These are phyloP conservation scores for Mycena pura DNA, from an alignment of 768 basidiomycete species.

Conservation along the genomic window DNA sequence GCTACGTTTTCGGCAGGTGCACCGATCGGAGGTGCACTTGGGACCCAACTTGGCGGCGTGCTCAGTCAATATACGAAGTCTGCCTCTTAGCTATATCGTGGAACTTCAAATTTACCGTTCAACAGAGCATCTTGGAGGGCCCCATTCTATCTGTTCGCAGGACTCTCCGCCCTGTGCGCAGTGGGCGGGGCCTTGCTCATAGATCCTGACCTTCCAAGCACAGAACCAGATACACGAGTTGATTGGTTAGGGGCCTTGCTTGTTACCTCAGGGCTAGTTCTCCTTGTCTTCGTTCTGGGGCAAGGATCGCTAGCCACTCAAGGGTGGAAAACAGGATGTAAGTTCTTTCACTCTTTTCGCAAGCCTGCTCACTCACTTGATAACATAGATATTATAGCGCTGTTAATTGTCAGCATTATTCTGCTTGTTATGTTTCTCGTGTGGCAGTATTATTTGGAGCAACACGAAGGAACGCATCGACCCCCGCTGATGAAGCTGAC, in stretches of 20 bases:
- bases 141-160: constrained; percentile 52
- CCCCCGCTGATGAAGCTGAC: constrained; percentile 72
- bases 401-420: constrained; percentile 65
- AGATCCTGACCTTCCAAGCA: constrained; percentile 49
- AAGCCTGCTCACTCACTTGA: not conserved
- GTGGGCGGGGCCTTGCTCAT: constrained; percentile 54
- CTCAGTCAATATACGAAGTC: constrained; percentile 48
- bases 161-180: constrained; percentile 47
- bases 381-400: constrained; percentile 64
- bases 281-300: constrained; percentile 74
- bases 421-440: constrained; percentile 58
- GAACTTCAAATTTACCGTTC: not conserved
- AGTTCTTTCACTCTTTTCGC: constrained; percentile 26
- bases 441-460: constrained; percentile 70
- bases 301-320: constrained; percentile 63
- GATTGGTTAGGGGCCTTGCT: constrained; percentile 80
- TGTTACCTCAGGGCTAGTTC: constrained; percentile 65
- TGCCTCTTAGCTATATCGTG: not conserved
- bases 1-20: constrained; percentile 75
- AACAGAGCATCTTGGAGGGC: constrained; percentile 57
- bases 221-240: constrained; percentile 47
- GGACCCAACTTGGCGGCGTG: constrained; percentile 62
- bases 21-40: constrained; percentile 67
- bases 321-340: constrained; percentile 58
- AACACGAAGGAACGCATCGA: constrained; percentile 32